Evolutionary conservation across 2,329 filamentous ascomycete species (phyloP).

Genomic region (Colletotrichum salicis): DNA sequence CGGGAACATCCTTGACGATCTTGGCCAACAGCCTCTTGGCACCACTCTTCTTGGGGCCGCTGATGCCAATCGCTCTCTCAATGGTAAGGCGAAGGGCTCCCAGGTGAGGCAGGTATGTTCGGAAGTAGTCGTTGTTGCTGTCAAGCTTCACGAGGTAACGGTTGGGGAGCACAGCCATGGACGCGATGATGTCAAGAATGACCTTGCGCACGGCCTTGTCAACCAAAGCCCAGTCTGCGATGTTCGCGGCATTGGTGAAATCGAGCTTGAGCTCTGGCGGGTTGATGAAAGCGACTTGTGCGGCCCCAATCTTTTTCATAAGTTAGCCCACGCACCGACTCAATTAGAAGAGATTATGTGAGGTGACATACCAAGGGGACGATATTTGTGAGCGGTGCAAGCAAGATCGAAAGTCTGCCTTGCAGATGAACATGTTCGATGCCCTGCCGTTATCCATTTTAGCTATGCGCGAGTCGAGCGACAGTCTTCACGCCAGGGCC

Average conservation of each 20-base stretch:
- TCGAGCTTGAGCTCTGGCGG: slow-evolving; percentile 56
- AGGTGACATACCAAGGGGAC: slow-evolving; percentile 53
- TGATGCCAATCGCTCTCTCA: slow-evolving; percentile 50
- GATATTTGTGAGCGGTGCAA: slow-evolving; percentile 56
- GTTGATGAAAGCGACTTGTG: slow-evolving; percentile 61
- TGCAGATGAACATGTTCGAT: slow-evolving; percentile 56
- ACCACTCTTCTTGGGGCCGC: slow-evolving; percentile 44
- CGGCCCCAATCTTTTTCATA: slow-evolving; percentile 54
- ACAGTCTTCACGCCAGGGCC: not conserved
- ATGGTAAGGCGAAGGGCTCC: slow-evolving; percentile 57
- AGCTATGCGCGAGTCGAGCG: slow-evolving; percentile 17
- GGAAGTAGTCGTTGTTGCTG: slow-evolving; percentile 57
- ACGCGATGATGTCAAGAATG: slow-evolving; percentile 54
- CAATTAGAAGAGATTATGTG: not conserved
- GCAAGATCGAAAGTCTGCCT: slow-evolving; percentile 55
- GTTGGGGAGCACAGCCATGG: slow-evolving; percentile 60
- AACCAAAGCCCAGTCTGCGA: slow-evolving; percentile 54
- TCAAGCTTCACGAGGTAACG: slow-evolving; percentile 61
- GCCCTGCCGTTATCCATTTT: slow-evolving; percentile 45
- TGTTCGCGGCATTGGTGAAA: slow-evolving; percentile 58
- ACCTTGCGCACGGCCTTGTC: slow-evolving; percentile 56
- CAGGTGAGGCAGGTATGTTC: slow-evolving; percentile 54
- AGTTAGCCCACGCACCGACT: not conserved
- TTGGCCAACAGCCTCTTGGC: slow-evolving; percentile 53
- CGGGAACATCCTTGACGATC: slow-evolving; percentile 56